Conservation (phyloP, 1,284 basidiomycete species). For the Flammula alnicola region DNA sequence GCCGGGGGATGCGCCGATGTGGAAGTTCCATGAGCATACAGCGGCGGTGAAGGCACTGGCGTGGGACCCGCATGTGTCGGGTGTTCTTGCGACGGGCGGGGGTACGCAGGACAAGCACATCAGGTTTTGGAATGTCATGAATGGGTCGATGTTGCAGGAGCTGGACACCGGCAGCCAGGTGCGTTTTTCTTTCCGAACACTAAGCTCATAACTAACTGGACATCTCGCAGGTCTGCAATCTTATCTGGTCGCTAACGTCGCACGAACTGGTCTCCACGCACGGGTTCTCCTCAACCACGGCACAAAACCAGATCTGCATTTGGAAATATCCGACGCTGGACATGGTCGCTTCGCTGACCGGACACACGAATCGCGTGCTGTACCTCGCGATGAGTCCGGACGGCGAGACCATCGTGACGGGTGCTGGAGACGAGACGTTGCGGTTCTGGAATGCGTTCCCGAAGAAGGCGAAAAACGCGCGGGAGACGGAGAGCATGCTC, state of each 20-base stretch:
- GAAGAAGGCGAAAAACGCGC: conserved; percentile 60
- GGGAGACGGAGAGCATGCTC: conserved; percentile 50
- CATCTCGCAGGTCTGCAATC: conserved; percentile 84
- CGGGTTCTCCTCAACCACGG: conserved; percentile 91
- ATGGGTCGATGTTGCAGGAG: conserved; percentile 83
- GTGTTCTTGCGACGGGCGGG: conserved; percentile 94
- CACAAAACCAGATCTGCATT: conserved; percentile 98
- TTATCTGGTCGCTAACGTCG: conserved; percentile 94
- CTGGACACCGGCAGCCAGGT: conserved; percentile 95
- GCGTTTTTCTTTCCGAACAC: conserved; percentile 31
- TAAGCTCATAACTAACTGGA: conserved; percentile 1
- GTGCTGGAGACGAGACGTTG: conserved; percentile 96
- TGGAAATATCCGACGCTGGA: conserved; percentile 96
- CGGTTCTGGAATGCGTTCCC: conserved; percentile 96
- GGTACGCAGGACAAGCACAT: conserved; percentile 98
- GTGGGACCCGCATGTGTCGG: conserved; percentile 95
- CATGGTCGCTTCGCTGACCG: conserved; percentile 93
- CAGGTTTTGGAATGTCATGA: conserved; percentile 95
- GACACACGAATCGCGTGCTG: conserved; percentile 93
- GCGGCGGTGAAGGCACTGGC: conserved; percentile 98
- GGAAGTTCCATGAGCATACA: conserved; percentile 95
- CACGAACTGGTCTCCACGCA: conserved; percentile 98
- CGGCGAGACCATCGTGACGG: conserved; percentile 97
- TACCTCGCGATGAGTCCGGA: conserved; percentile 98
- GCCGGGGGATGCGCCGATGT: conserved; percentile 66